Conservation (phyloP, 352 stramenopile species). For the Pythium brachiatum region DNA sequence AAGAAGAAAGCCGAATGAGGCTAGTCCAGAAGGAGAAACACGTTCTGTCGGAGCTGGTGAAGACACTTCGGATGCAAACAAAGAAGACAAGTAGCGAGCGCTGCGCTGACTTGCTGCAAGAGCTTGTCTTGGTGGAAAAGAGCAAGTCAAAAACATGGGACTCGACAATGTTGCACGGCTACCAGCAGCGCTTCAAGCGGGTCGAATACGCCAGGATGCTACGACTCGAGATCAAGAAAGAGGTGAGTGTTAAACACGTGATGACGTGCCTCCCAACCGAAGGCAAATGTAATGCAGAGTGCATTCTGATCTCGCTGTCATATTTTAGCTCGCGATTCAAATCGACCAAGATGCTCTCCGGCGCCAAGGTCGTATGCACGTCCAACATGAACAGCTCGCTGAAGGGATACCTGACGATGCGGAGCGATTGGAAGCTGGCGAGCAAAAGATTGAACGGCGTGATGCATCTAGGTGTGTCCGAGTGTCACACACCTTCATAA, state of each 20-base stretch:
- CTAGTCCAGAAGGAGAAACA: slow-evolving; percentile 60
- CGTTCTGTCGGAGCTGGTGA: slow-evolving; percentile 69
- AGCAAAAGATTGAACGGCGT: slow-evolving; percentile 16
- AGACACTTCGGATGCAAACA: slow-evolving; percentile 64
- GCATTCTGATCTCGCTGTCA: too few relatives aligned
- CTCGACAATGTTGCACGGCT: slow-evolving; percentile 62
- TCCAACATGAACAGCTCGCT: background rate
- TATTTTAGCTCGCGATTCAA: slow-evolving; percentile 47
- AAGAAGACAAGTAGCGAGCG: slow-evolving; percentile 59
- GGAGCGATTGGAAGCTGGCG: background rate
- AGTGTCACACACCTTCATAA: background rate
- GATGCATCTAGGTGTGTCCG: slow-evolving; percentile 38
- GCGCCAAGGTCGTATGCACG: slow-evolving; percentile 13
- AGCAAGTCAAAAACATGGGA: slow-evolving; percentile 62
- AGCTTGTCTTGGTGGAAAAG: slow-evolving; percentile 61
- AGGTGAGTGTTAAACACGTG: slow-evolving; percentile 43
- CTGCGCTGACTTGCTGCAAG: slow-evolving; percentile 50
- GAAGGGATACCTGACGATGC: background rate
- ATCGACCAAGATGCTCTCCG: slow-evolving; percentile 51
- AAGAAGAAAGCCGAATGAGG: slow-evolving; percentile 47
- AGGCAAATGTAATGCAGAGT: too few relatives aligned
- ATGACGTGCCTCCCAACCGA: too few relatives aligned
- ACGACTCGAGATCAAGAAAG: slow-evolving; percentile 66
- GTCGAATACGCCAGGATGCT: slow-evolving; percentile 60
- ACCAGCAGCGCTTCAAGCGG: slow-evolving; percentile 64